These are phyloP conservation scores for Gigaspora rosea DNA, from an alignment of 192 early-diverging fungal species.

Conservation along the genomic window DNA sequence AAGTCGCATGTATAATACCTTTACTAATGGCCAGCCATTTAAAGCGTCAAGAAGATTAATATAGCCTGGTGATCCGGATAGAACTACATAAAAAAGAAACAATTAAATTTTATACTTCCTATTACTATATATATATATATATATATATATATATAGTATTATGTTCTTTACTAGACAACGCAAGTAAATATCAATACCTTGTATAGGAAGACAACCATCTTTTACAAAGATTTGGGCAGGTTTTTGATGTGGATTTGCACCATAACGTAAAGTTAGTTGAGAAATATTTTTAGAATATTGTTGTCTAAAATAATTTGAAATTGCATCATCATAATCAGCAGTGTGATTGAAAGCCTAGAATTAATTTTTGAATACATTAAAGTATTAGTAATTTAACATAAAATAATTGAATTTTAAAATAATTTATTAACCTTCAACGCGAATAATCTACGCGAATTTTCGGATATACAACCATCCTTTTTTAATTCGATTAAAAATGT, in stretches of 20 bases:
- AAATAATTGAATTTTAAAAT: background rate
- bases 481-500: slow-evolving; percentile 76
- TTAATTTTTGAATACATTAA: background rate
- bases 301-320: too few species aligned
- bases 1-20: slow-evolving; percentile 38
- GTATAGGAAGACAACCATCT: slow-evolving; percentile 70
- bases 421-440: slow-evolving; percentile 71
- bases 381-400: background rate
- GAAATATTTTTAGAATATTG: too few species aligned
- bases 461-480: slow-evolving; percentile 57
- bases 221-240: slow-evolving; percentile 92
- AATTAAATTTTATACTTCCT: too few species aligned
- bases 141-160: slow-evolving; percentile 47
- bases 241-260: slow-evolving; percentile 98
- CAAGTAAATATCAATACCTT: too few species aligned
- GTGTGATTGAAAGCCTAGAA: slow-evolving; percentile 89
- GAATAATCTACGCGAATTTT: slow-evolving; percentile 71
- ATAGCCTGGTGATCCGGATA: too few species aligned
- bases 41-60: slow-evolving; percentile 74
- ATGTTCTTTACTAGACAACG: too few species aligned
- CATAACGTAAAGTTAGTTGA: slow-evolving; percentile 71
- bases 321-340: slow-evolving; percentile 60
- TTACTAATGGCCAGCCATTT: slow-evolving; percentile 97
- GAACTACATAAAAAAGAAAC: too few species aligned
- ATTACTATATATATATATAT: slow-evolving; percentile 73